Conservation (phyloP, 2,329 filamentous ascomycete species). For the Emydomyces testavorans region DNA sequence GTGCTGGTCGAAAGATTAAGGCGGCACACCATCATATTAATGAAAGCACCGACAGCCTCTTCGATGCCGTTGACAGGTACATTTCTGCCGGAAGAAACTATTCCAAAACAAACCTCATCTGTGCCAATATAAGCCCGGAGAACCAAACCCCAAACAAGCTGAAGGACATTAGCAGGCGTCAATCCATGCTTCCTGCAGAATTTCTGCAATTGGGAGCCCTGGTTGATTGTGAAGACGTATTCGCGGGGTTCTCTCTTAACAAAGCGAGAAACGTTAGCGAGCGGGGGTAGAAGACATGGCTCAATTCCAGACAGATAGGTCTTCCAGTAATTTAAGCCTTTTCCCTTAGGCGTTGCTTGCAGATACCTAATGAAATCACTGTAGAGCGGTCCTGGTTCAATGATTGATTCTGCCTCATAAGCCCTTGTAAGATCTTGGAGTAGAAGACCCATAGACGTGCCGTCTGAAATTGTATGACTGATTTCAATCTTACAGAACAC, state of each 20-base stretch:
- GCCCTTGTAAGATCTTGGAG: slow-evolving; percentile 25
- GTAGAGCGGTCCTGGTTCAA: slow-evolving; percentile 24
- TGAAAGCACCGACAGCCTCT: slow-evolving; percentile 35
- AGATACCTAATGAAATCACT: slow-evolving; percentile 31
- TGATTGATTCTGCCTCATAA: slow-evolving; percentile 24
- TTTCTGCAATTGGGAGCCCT: slow-evolving; percentile 11
- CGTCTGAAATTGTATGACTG: slow-evolving; percentile 31
- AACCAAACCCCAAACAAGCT: slow-evolving; percentile 40
- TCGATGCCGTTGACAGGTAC: slow-evolving; percentile 29
- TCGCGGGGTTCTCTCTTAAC: slow-evolving; percentile 5
- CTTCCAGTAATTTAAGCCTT: slow-evolving; percentile 28
- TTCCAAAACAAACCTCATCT: slow-evolving; percentile 33
- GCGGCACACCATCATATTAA: slow-evolving; percentile 46
- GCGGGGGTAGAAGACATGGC: slow-evolving; percentile 24
- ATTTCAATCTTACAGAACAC: slow-evolving; percentile 30
- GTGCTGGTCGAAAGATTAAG: slow-evolving; percentile 30
- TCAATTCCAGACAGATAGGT: slow-evolving; percentile 25
- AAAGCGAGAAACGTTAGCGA: slow-evolving; percentile 7
- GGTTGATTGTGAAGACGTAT: slow-evolving; percentile 12
- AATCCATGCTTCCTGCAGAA: slow-evolving; percentile 15
- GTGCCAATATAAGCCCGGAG: slow-evolving; percentile 27
- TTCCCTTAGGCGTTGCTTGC: slow-evolving; percentile 19
- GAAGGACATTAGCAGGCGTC: slow-evolving; percentile 43
- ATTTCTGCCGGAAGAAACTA: slow-evolving; percentile 32
- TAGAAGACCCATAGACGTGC: slow-evolving; percentile 26